Base-by-base conservation (phyloP, 2,329 filamentous ascomycete species). In the Tolypocladium inflatum region DNA sequence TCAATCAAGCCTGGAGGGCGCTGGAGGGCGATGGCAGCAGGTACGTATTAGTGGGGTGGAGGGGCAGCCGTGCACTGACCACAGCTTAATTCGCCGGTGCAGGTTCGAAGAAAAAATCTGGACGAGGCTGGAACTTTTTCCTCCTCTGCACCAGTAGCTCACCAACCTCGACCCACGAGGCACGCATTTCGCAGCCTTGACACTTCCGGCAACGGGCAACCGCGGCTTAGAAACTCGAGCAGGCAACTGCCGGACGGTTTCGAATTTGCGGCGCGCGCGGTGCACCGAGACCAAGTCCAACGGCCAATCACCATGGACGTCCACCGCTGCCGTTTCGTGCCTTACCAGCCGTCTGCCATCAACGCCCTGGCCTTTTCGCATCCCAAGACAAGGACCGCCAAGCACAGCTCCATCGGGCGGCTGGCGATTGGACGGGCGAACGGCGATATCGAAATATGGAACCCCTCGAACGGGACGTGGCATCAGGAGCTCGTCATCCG, bases 371-470 rank as follows among this genome's bases (percentile, higher is more conserved):
- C 93, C 64, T 97, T 99, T 73, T 96, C 94, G 7, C 90, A 96
- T 71, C 80, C 88, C 23, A 77, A 73, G 60, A 63, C 75, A 55
- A 73, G 74, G 63, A 75, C 79, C 60, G 73, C 75, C 62, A 76
- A 69, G 72, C 70, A 78, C 70, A 65, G 80, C 74, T 66, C 79
- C 81, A 26, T 82, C 79, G 61, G 85, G 80, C 85, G 91, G 64
- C 83, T 97, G 57, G 94, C 94, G 2, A 83, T 99, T 66, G 94
- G 94, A 60, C 87, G 94, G 64, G 89, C 90, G 59, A 97, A 97
- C 71, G 94, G 94, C 65, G 90, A 96, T 69, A 94, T 99, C 65
- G 94, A 99, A 75, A 91, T 99, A 63, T 99, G 94, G 94, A 96
- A 96, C 72, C 91, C 93, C 3, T 76, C 86, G 57, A 84, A 83